Base-by-base conservation (phyloP, 495 filamentous ascomycete genomes). In the Staphylotrichum tortipilum region DNA sequence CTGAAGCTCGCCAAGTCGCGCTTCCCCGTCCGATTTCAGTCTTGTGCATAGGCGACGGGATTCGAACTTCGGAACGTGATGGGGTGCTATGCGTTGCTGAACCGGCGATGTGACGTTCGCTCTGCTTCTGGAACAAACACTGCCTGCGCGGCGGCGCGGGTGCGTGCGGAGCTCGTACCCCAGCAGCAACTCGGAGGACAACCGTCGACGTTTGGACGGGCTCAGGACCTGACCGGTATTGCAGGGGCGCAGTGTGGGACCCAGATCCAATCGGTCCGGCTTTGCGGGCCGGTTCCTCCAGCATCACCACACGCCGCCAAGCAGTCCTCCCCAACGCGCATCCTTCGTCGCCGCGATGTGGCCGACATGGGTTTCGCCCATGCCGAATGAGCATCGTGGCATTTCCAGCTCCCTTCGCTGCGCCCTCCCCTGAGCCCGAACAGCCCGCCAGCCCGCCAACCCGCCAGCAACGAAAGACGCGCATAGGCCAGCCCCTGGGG, bases 41-140 rank as follows among this genome's bases (percentile, higher is more conserved):
- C 52, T 45, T 28, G 33, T 60, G 61, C 59, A 64, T 58, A 62
- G 53, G 59, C 59, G 46, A 47, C 37, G 34, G 43, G 33, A 50
- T 35, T 47, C 48, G 39, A 49, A 19, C 36, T 18, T 50, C 37
- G 50, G 51, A 37, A 49, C 19, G 22, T 44, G 28, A 44, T 17
- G 23, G 30, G 34, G 39, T 36, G 43, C 22, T 34, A 15, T 21
- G 18, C 11, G 34, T 41, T 38, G 37, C 45, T 49, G 42, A 44
- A 33, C 35, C 31, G 36, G 41, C 29, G 30, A 52, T 53, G 46
- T 51, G 31, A 47, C 51, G 39, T 21, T 50, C 28, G 15, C 22
- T 22, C 43, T 10, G 19, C 29, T 47, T 37, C 31, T 34, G 38
- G 38, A 50, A 49, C 37, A 12, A n/a, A n/a, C n/a, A n/a, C n/a